Base-by-base conservation (phyloP, 2,329 filamentous ascomycete genomes). In the Karstenula rhodostoma region DNA sequence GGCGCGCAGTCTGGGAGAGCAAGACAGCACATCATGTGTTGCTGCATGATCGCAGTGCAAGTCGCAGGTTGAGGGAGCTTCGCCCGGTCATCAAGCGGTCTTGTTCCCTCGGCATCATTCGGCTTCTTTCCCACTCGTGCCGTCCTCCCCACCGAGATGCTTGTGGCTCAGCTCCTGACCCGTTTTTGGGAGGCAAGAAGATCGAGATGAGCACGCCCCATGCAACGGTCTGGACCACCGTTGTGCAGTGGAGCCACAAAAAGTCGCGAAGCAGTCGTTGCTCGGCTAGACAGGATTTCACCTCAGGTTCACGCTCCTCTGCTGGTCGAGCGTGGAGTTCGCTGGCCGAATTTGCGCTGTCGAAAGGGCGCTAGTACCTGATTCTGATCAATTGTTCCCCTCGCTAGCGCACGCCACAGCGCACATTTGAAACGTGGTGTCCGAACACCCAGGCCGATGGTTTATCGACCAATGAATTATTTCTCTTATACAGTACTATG, bases 361-460 rank as follows among this genome's bases (percentile, higher is more conserved):
- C 42, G 15, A 17, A 40, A 9, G 15, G n/a, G 17, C 29, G 52
- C 52, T 55, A 55, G 52, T 47, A 55, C 52, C 52, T 55, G 52
- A 22, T 2, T 25, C 47, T 50, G 35, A 19, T 19, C 2, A 35
- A 50, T 29, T 19, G 23, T 19, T 23, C 44, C 47, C 35, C 37
- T 46, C 42, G 52, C 52, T 55, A 55, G 33, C 9, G 29, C 17
- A 46, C 52, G 52, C 52, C 52, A 55, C 52, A 46, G 42, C 42
- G 52, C 52, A 55, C 52, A 12, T 55, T 42, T 55, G 52, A 55
- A 55, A 55, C 52, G 52, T 46, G 40, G 40, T 55, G 40, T 47
- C 52, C 52, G 52, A 46, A 46, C 25, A 25, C 40, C 10, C 51
- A 8, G 29, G 40, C 37, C 37, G 23, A 54, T 15, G 27, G 12